Base-by-base conservation (phyloP, 495 filamentous ascomycete genomes). In the Penicillium simplicissimum region DNA sequence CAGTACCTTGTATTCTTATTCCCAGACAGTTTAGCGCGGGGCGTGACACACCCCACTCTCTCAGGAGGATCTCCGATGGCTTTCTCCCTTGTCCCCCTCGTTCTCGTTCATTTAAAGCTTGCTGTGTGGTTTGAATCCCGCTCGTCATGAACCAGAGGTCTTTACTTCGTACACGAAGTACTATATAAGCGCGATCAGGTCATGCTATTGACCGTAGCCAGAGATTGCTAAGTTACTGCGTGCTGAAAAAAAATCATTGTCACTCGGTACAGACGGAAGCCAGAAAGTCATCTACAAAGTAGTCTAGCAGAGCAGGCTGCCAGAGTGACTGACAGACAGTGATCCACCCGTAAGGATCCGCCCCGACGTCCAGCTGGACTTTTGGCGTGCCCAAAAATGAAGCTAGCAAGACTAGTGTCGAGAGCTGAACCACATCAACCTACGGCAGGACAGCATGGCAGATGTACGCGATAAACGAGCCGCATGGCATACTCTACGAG, bases 381-480 rank as follows among this genome's bases (percentile, higher is more conserved):
- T 49, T 49, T 31, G 23, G 45, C 23, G 31, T 34, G 33, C 13
- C 51, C 13, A 19, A n/a, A 34, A 36, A 31, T 8, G 14, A 42
- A 40, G 34, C 19, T 38, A 60, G 23, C 43, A 15, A 59, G 14
- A 1, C 55, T 58, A 51, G 31, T 48, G 21, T 49, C 15, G 23
- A 58, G 45, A 59, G 52, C 51, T 53, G 51, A 53, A 53, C 51
- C 31, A 35, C 13, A n/a, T 28, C 51, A 53, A 23, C 51, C n/a
- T 33, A 53, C n/a, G 51, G 15, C 42, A 36, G 28, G 51, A 31
- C 28, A 31, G 28, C 1, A 31, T 31, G 28, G 53, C 38, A 43
- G 45, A 58, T 31, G 40, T 64, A 65, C 37, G 51, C 63, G 63
- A 65, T 42, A 58, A 43, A 49, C 63, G 63, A 65, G 63, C 63